Base-by-base conservation (phyloP, 2,329 filamentous ascomycete genomes). In the Berkeleyomyces basicola region DNA sequence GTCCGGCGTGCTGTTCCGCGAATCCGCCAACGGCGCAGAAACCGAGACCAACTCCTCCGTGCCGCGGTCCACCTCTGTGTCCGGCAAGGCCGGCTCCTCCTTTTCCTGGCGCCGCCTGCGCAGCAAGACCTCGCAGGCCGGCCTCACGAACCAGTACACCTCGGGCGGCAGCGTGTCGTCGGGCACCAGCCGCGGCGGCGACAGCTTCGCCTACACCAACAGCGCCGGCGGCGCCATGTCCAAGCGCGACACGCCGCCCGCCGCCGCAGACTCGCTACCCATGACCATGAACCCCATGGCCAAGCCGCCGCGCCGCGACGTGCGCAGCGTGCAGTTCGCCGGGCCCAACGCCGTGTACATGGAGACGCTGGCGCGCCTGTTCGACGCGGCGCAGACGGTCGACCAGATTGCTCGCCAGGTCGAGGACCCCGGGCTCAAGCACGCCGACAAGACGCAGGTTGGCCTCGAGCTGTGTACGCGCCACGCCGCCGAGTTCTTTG, bases 401-500 rank as follows among this genome's bases (percentile, higher is more conserved):
- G 90, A 96, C 78, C 89, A 95, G 82, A 92, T 97, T 72, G 90
- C 91, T 61, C 87, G 92, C 67, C 92, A 96, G 77, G 90, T 96
- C 57, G 92, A 96, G 71, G 92, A 97, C 70, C 92, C 92, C 4
- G 92, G 92, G 7, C 81, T 97, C 62, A 88, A 88, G 68, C 89
- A 93, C 73, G 90, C 90, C 16, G 92, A 91, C 68, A 90, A 90
- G 69, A 97, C 93, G 7, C 91, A 96, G 71, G 91, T 99, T 61
- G 93, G 93, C 7, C 82, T 99, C 42, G 93, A 99, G 74, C 81
- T 99, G 47, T 93, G 90, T 71, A 90, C 90, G 43, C 83, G 92
- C 47, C 92, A 96, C 72, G 93, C 92, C 6, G 89, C 92, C 42
- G 93, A 99, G 74, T 99, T 99, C 74, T 99, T 99, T 72, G 91